Evolutionary conservation across 2,329 filamentous ascomycete species (phyloP), one percentile per base, ranked within the genome.

Genomic region (Simplicillium sp.): DNA sequence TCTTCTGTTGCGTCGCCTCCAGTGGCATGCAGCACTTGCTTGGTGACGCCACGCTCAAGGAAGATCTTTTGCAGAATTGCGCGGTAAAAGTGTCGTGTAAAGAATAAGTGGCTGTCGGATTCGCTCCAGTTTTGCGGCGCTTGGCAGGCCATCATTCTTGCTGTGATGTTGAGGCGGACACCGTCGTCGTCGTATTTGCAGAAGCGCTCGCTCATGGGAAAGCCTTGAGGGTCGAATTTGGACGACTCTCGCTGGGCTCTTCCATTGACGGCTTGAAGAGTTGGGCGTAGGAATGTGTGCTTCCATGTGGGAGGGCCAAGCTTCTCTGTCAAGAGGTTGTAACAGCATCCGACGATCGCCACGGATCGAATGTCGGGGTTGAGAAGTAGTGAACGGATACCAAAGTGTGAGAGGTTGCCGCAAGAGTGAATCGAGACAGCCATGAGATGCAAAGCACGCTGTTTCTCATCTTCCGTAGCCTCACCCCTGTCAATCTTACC

Each of bases 101-200:
- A 97, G 65, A 97, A 98, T 7, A 70, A 72, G 39, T 88, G 83
- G 57, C 86, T 94, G 45, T 95, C 89, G 20, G 73, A 67, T 17
- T 71, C 68, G 2, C 84, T 84, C 92, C 92, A 98, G 65, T 98
- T 98, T 44, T 81, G 73, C 2, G 92, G 89, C 7, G 92, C 92
- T 65, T 98, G 92, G 38, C 94, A 89, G 3, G 90, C 90, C 90
- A 97, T 96, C 84, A 95, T 95, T 35, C 92, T 79, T 1, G 92
- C 88, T 4, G 92, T 98, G 56, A 97, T 95, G 61, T 98, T 97
- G 43, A 97, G 71, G 17, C 86, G 76, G 36, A 97, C 71, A 3
- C 88, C 87, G 8, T 70, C 67, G 13, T 62, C 66, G 15, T 67
- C 60, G 50, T 82, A 75, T 3, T 59, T 77, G 61, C 55, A 71